Conservation (phyloP, 1,284 basidiomycete species). For the Austroboletus rostrupii region DNA sequence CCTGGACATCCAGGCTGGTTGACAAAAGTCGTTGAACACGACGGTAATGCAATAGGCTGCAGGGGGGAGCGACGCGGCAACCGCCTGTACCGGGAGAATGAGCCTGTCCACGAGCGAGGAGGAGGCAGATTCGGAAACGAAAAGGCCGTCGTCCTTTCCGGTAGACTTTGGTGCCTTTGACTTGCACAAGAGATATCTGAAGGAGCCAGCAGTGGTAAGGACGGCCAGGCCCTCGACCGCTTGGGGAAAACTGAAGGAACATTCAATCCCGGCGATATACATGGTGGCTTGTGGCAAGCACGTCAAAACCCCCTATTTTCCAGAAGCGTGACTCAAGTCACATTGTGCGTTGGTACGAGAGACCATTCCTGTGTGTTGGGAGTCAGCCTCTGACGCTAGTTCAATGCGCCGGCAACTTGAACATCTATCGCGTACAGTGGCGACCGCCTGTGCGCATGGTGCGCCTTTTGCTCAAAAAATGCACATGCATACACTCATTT, state of each 20-base stretch:
- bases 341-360: slow-evolving; percentile 18
- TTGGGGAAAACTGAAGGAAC: slow-evolving; percentile 16
- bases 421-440: too few relatives aligned
- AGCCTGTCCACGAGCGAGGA: slow-evolving; percentile 23
- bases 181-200: slow-evolving; percentile 15
- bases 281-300: slow-evolving; percentile 19
- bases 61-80: slow-evolving; percentile 22
- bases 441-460: too few relatives aligned
- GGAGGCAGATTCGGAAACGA: slow-evolving; percentile 15
- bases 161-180: slow-evolving; percentile 2
- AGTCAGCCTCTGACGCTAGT: too few relatives aligned
- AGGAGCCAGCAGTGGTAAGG: slow-evolving; percentile 21
- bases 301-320: slow-evolving; percentile 15
- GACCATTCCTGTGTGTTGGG: too few relatives aligned
- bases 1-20: slow-evolving; percentile 31
- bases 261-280: slow-evolving; percentile 28
- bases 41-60: slow-evolving; percentile 25
- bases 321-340: not conserved
- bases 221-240: slow-evolving; percentile 28
- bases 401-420: too few relatives aligned
- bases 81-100: slow-evolving; percentile 27
- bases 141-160: slow-evolving; percentile 17
- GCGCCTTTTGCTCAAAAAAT: too few relatives aligned
- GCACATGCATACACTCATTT: too few relatives aligned
- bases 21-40: slow-evolving; percentile 27